Evolutionary conservation across 2,329 filamentous ascomycete genomes (phyloP).

Genomic region (Metarhizium anisopliae): DNA sequence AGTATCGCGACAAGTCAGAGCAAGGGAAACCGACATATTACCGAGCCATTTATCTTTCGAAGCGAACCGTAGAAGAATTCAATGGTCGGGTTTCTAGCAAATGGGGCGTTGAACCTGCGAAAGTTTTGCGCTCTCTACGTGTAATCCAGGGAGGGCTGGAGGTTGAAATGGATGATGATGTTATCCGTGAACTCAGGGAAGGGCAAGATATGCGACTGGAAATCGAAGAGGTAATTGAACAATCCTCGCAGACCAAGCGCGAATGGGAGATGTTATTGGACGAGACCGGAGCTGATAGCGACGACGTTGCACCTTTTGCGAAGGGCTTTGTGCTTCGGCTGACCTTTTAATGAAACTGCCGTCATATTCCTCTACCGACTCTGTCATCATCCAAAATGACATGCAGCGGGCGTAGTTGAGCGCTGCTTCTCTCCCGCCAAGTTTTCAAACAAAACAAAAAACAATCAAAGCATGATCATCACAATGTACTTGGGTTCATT

Average conservation of each 20-base stretch:
- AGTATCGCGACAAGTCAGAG: conserved; percentile 42
- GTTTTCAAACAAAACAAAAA: background rate
- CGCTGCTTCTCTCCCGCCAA: background rate
- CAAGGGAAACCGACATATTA: conserved; percentile 55
- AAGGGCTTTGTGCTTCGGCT: conserved; percentile 12
- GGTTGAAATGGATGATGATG: conserved; percentile 84
- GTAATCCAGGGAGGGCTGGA: conserved; percentile 67
- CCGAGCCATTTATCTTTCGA: conserved; percentile 75
- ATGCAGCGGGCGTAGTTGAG: background rate
- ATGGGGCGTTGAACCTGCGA: conserved; percentile 66
- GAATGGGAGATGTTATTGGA: conserved; percentile 58
- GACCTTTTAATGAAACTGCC: conserved; percentile 5
- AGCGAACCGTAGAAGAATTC: conserved; percentile 68
- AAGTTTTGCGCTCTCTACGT: conserved; percentile 62
- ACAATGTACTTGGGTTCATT: background rate
- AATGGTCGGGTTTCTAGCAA: conserved; percentile 66
- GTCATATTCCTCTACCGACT: no score
- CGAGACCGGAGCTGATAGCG: conserved; percentile 21
- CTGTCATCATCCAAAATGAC: background rate
- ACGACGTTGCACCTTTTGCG: conserved; percentile 9
- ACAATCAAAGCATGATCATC: no score
- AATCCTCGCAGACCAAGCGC: conserved; percentile 30
- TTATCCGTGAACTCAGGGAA: conserved; percentile 74
- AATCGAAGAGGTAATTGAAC: conserved; percentile 38
- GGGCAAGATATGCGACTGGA: conserved; percentile 86